phyloP scores from a whole-genome alignment of 352 stramenopile species.

The Plasmopara halstedii region DNA sequence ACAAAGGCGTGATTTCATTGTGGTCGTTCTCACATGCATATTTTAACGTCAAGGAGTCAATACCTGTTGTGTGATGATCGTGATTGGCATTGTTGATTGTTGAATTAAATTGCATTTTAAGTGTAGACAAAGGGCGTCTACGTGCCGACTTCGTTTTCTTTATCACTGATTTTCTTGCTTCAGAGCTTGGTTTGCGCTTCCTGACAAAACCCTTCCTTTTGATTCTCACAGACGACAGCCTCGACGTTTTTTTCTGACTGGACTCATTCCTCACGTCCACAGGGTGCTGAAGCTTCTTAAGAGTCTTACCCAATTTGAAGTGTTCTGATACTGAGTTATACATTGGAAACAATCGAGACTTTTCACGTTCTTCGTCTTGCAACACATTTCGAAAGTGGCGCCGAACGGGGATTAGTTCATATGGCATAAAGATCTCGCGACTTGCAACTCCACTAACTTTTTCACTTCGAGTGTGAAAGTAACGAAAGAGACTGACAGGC shows the following conservation, averaged over 20 bases:
- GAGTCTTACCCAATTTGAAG: constrained; percentile 15
- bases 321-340: constrained; percentile 36
- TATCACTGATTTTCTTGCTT: constrained; percentile 11
- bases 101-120: constrained; percentile 25
- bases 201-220: constrained; percentile 7
- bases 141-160: constrained; percentile 30
- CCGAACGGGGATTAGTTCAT: constrained; percentile 49
- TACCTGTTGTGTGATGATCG: constrained; percentile 1
- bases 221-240: constrained; percentile 7
- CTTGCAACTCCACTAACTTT: constrained; percentile 48
- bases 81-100: constrained; percentile 12
- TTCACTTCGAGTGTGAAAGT: constrained; percentile 71
- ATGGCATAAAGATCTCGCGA: constrained; percentile 58
- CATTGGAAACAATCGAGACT: constrained; percentile 21
- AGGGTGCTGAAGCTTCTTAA: constrained; percentile 2
- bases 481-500: constrained; percentile 74
- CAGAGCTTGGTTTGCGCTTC: constrained; percentile 36
- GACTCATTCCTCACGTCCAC: neutral
- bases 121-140: constrained; percentile 7
- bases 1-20: neutral
- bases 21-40: neutral
- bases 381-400: constrained; percentile 47
- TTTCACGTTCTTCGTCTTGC: constrained; percentile 31
- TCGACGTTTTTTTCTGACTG: neutral
- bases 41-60: neutral